These are phyloP conservation scores for Sporothrix variecibatus DNA, from an alignment of 2,329 filamentous ascomycete genomes.

Conservation along the genomic window DNA sequence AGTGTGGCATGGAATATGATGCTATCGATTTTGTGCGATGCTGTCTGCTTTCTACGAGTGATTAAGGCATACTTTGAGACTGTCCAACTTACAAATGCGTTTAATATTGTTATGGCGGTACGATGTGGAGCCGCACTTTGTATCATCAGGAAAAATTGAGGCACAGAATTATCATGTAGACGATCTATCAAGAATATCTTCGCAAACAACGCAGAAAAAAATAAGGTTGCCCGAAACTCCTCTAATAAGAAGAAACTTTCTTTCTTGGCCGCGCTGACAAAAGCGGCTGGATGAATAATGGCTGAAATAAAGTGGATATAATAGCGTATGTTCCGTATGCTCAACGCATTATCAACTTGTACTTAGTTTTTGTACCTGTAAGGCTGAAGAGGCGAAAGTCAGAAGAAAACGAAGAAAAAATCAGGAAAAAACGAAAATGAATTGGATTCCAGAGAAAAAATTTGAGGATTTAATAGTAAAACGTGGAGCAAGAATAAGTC, in stretches of 20 bases:
- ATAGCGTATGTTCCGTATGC: no score
- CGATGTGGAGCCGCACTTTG: neutral
- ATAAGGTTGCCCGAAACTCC: neutral
- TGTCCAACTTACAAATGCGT: neutral
- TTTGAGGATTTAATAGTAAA: neutral
- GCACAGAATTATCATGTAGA: neutral
- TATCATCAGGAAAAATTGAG: no score
- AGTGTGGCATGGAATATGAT: neutral
- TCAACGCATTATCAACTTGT: neutral
- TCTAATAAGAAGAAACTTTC: neutral
- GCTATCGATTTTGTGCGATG: neutral
- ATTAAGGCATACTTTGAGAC: neutral
- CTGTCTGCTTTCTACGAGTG: neutral
- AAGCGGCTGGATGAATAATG: neutral
- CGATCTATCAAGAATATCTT: neutral
- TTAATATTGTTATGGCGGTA: neutral
- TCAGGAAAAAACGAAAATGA: neutral
- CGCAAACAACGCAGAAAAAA: neutral
- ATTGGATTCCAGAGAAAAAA: neutral
- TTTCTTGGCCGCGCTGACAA: neutral
- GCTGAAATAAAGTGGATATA: neutral
- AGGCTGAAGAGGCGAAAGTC: neutral
- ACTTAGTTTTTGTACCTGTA: neutral
- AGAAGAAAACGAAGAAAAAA: neutral
- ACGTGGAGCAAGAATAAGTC: neutral